Conservation (phyloP, 2,329 filamentous ascomycete genomes). For the Fusarium incarnatum region DNA sequence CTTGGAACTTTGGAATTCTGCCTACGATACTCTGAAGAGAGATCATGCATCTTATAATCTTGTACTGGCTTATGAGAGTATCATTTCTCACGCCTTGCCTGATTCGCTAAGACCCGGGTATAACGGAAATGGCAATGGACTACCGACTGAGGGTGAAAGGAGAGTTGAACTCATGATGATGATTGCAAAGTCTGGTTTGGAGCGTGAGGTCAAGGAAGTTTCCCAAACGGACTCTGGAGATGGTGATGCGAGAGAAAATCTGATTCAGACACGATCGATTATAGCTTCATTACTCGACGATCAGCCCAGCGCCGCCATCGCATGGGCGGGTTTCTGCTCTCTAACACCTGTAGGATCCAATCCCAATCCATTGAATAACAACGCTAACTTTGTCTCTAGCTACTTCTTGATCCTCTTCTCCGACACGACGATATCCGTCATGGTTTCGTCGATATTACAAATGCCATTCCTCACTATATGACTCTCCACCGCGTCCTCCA, state of each 20-base stretch:
- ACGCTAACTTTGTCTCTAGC: constrained; percentile 36
- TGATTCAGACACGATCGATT: constrained; percentile 45
- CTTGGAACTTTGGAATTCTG: constrained; percentile 51
- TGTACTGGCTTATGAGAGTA: constrained; percentile 52
- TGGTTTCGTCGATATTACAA: constrained; percentile 50
- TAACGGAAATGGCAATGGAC: constrained; percentile 42
- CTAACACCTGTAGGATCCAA: constrained; percentile 51
- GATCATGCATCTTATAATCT: constrained; percentile 47
- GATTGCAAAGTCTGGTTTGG: constrained; percentile 48
- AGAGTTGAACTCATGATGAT: constrained; percentile 47
- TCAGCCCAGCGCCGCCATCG: constrained; percentile 49
- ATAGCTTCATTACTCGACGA: constrained; percentile 45
- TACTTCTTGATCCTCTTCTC: constrained; percentile 53
- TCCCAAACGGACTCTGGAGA: constrained; percentile 47
- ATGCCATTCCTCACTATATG: constrained; percentile 53
- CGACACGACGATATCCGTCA: constrained; percentile 47
- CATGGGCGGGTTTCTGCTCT: constrained; percentile 54
- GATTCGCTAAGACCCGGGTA: constrained; percentile 48
- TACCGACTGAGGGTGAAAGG: constrained; percentile 41
- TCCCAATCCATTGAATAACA: not conserved
- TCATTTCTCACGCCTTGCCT: constrained; percentile 52
- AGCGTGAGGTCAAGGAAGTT: constrained; percentile 42
- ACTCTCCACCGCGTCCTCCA: constrained; percentile 46
- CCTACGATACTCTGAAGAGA: constrained; percentile 51
- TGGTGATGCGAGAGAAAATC: constrained; percentile 45